A percentile compares a stretch with the other conserved stretches of the same genome.
Evolutionary conservation across 2,329 filamentous ascomycete species (phyloP).

Genomic region (Ustulina deusta): DNA sequence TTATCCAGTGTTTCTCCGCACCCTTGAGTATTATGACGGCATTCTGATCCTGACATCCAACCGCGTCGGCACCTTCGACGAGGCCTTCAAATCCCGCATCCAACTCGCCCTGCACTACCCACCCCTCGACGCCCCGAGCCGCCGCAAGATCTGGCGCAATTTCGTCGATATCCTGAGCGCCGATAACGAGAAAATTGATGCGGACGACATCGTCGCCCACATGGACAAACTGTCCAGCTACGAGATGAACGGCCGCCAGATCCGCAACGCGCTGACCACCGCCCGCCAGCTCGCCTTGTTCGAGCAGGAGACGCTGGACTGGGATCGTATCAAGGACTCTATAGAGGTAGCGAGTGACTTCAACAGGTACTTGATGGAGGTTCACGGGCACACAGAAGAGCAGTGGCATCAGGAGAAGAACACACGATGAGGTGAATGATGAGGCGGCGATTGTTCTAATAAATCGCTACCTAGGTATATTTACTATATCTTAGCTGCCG

Average conservation of each 20-base stretch:
- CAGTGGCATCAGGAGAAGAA: slow-evolving; percentile 12
- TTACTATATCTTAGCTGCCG: too few species aligned
- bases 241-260: slow-evolving; percentile 34
- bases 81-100: slow-evolving; percentile 38
- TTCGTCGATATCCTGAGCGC: slow-evolving; percentile 16
- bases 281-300: slow-evolving; percentile 16
- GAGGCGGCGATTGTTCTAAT: neutral
- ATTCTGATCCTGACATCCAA: slow-evolving; percentile 35
- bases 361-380: slow-evolving; percentile 5
- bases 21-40: slow-evolving; percentile 34
- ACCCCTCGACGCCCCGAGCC: slow-evolving; percentile 10
- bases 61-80: slow-evolving; percentile 34
- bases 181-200: slow-evolving; percentile 6
- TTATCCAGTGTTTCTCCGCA: slow-evolving; percentile 28
- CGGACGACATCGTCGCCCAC: slow-evolving; percentile 19
- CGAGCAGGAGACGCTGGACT: slow-evolving; percentile 19
- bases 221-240: slow-evolving; percentile 16
- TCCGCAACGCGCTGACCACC: slow-evolving; percentile 25
- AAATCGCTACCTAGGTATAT: too few species aligned
- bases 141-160: slow-evolving; percentile 33
- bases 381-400: slow-evolving; percentile 18
- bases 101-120: slow-evolving; percentile 35
- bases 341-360: slow-evolving; percentile 16
- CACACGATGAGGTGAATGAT: neutral
- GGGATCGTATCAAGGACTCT: slow-evolving; percentile 15